phyloP scores from a whole-genome alignment of 83 land plant genomes.

The Isoetes engelmannii region DNA sequence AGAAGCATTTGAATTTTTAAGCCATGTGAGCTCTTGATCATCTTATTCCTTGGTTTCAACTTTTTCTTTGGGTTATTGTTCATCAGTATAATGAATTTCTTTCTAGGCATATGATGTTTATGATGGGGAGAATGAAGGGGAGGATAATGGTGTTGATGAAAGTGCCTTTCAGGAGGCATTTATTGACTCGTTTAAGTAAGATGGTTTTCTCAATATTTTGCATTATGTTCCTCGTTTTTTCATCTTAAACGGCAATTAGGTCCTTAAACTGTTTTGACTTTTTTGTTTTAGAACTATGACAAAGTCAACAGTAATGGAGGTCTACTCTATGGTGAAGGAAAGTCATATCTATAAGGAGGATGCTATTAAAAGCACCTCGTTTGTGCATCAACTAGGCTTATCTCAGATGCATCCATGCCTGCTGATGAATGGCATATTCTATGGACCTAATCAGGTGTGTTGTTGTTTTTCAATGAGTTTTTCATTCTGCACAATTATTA shows the following conservation, averaged over 20 bases:
- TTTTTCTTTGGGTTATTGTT: too few species aligned
- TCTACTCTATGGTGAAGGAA: slow-evolving; percentile 46
- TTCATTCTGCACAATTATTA: not conserved
- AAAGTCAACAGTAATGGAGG: slow-evolving; percentile 59
- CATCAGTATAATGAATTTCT: not conserved
- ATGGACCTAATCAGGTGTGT: slow-evolving; percentile 68
- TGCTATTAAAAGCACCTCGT: slow-evolving; percentile 59
- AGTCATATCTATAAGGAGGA: slow-evolving; percentile 42
- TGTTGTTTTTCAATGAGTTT: not conserved
- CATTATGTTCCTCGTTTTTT: not conserved
- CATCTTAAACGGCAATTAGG: not conserved
- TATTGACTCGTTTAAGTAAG: slow-evolving; percentile 47
- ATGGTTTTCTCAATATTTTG: not conserved
- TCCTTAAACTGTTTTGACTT: not conserved
- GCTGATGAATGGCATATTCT: slow-evolving; percentile 89
- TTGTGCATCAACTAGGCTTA: slow-evolving; percentile 71
- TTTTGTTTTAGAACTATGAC: slow-evolving; percentile 47
- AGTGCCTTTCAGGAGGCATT: slow-evolving; percentile 69
- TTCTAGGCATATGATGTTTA: not conserved
- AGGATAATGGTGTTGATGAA: slow-evolving; percentile 34
- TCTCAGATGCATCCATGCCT: slow-evolving; percentile 58
- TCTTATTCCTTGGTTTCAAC: not conserved
- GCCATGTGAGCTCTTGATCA: slow-evolving; percentile 41
- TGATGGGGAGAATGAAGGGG: slow-evolving; percentile 23
- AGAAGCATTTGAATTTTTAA: slow-evolving; percentile 68